Evolutionary conservation across 139 green algal species (phyloP).

Genomic region (Trebouxia sp.): DNA sequence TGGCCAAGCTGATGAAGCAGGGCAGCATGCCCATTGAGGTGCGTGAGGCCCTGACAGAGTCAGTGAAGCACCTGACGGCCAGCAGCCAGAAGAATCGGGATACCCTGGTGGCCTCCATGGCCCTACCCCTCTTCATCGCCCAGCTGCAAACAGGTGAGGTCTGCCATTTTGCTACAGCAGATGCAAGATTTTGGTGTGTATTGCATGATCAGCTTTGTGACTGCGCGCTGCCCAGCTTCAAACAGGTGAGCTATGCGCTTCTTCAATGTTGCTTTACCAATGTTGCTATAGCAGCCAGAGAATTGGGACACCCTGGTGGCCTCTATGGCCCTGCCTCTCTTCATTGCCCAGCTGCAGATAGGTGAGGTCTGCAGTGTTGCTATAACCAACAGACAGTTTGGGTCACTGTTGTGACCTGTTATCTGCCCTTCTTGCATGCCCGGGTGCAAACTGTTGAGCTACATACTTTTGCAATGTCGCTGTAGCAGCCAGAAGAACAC

Average conservation of each 20-base stretch:
- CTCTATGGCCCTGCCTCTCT: neutral
- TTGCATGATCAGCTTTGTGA: no score
- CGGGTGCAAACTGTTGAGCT: no score
- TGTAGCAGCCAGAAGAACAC: slow-evolving; percentile 14
- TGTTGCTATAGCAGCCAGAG: slow-evolving; percentile 21
- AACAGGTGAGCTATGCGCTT: no score
- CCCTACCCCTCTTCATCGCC: neutral
- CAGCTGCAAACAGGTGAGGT: slow-evolving; percentile 7
- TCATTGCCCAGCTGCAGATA: slow-evolving; percentile 2
- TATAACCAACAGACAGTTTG: neutral
- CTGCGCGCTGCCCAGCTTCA: no score
- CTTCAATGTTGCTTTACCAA: no score
- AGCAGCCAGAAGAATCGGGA: slow-evolving; percentile 24
- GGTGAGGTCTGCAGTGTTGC: no score
- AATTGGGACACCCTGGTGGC: slow-evolving; percentile 22
- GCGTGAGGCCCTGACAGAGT: neutral
- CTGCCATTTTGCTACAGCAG: no score
- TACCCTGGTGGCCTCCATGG: neutral
- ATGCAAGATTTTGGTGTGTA: neutral
- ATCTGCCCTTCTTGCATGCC: no score
- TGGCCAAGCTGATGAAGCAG: slow-evolving; percentile 26
- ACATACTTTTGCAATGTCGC: no score
- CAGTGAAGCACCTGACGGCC: slow-evolving; percentile 33
- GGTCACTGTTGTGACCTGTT: neutral
- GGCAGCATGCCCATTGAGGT: neutral